Base-by-base conservation (phyloP, 331 rosid genomes). In the Dryas integrifolia region DNA sequence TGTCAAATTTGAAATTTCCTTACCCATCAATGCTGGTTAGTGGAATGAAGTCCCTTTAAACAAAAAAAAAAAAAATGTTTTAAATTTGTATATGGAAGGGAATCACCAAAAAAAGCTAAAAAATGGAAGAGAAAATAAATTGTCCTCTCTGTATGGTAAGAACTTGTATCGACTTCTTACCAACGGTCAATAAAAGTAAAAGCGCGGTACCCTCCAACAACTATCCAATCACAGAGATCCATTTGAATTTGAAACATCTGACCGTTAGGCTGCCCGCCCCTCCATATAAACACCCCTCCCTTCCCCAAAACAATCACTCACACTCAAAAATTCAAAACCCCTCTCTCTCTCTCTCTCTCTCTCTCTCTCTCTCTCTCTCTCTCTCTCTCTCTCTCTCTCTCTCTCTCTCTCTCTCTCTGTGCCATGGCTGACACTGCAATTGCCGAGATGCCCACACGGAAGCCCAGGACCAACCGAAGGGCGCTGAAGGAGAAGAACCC, bases 401-500 rank as follows among this genome's bases (percentile, higher is more conserved):
- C 55, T 26, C n/a, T 49, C 11, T 40, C 66, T 67, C 57, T 40
- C 67, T 55, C 16, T 48, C 14, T 72, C 52, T 73, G 12, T 6
- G 15, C 79, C 7, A 94, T 94, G 97, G 96, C 89, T 5, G 89
- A 85, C 46, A 59, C 60, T 7, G 67, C 85, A 72, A 53, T 65
- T 18, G 72, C 77, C 4, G 76, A 67, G 58, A 45, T 76, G 8
- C 80, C 84, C 15, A 40, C 88, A 1, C 89, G 58, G 91, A 89
- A 79, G 84, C 40, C 83, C 4, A 87, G 88, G 79, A 82, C 74
- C 68, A 46, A 59, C 77, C 74, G 91, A 65, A 87, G 57, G 77
- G 89, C 89, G 0, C 85, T 91, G 72, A 89, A 88, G 84, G 92
- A 88, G 58, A 91, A 86, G 82, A 85, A 77, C 72, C 35, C 85